These are phyloP conservation scores for Camellia granthamiana DNA, from an alignment of 148 eudicot genomes.

Conservation along the genomic window DNA sequence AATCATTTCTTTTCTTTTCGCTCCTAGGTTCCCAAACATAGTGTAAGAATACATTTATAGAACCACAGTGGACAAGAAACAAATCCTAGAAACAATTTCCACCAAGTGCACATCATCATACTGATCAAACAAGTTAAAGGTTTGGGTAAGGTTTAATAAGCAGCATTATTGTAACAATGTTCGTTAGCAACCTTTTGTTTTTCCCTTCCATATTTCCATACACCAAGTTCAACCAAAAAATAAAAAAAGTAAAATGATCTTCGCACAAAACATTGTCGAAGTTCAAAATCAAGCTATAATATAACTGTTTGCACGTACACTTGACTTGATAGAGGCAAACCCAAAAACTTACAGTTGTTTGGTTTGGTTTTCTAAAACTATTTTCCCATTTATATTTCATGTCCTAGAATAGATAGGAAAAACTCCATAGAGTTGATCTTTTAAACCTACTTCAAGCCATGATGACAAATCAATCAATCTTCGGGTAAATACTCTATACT, in stretches of 20 bases:
- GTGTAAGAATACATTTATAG: background rate
- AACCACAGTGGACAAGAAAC: background rate
- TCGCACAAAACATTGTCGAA: background rate
- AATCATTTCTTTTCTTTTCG: too few species aligned
- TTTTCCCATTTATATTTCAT: background rate
- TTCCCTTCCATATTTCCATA: background rate
- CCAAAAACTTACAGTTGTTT: background rate
- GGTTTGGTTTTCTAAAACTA: too few species aligned
- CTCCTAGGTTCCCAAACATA: too few species aligned
- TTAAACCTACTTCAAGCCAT: too few species aligned
- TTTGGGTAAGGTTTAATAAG: background rate
- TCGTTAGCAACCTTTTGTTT: background rate
- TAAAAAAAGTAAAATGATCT: background rate
- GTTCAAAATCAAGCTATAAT: slow-evolving; percentile 3
- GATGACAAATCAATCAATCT: too few species aligned
- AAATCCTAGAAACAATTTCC: background rate
- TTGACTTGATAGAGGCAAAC: background rate
- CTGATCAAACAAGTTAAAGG: background rate
- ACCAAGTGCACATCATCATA: background rate
- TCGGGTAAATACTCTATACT: too few species aligned
- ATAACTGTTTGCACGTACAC: background rate
- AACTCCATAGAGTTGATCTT: too few species aligned
- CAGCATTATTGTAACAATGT: background rate
- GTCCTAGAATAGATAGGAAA: background rate
- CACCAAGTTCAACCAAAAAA: background rate